Evolutionary conservation across 306 rosid species (phyloP).

Genomic region (Erythrophleum fordii): DNA sequence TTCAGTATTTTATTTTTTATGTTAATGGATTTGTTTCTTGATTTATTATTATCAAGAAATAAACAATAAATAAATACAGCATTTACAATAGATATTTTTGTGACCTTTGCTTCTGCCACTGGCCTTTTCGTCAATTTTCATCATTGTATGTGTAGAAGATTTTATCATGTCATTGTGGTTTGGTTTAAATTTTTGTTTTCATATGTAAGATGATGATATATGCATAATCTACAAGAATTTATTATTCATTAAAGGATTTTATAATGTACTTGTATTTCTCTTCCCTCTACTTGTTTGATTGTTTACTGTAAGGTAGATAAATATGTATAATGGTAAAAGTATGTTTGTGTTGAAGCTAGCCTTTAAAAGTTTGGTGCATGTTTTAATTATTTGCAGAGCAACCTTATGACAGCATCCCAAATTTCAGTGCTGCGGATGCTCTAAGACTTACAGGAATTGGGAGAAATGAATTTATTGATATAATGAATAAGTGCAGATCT

Average conservation of each 20-base stretch:
- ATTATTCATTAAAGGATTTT: constrained; percentile 22
- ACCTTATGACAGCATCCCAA: constrained; percentile 99
- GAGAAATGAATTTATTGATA: constrained; percentile 97
- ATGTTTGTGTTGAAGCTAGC: constrained; percentile 20
- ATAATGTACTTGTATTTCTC: constrained; percentile 6
- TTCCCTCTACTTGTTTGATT: constrained; percentile 20
- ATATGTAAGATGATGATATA: constrained; percentile 1
- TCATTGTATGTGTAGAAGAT: constrained; percentile 13
- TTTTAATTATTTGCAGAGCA: constrained; percentile 74
- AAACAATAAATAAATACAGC: not conserved
- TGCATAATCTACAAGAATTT: constrained; percentile 1
- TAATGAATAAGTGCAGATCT: constrained; percentile 98
- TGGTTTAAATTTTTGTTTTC: not conserved
- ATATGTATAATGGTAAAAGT: not conserved
- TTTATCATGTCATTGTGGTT: not conserved
- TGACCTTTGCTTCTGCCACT: not conserved
- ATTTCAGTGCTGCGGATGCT: constrained; percentile 98
- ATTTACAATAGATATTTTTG: not conserved
- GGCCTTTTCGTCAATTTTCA: not conserved
- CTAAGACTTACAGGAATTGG: constrained; percentile 92
- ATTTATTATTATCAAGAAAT: too few relatives aligned
- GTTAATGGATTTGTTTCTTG: not conserved
- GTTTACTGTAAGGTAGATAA: constrained; percentile 10
- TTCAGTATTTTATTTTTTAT: not conserved
- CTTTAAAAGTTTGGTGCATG: constrained; percentile 38